phyloP scores from a whole-genome alignment of 176 grass and related monocot genomes.

The Tillandsia fasciculata region DNA sequence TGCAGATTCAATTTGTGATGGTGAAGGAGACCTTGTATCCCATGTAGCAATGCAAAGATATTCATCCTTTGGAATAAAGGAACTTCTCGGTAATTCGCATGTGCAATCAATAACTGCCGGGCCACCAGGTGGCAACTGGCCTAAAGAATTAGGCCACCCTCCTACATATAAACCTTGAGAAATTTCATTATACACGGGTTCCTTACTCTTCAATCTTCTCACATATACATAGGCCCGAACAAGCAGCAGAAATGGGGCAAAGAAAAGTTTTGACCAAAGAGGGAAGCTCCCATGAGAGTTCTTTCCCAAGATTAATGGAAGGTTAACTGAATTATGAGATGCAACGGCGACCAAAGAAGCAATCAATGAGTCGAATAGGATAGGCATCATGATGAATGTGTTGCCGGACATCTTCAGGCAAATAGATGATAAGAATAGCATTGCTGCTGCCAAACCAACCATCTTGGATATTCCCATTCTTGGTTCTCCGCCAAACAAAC shows the following conservation, averaged over 20 bases:
- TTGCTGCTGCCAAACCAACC: conserved; percentile 29
- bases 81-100: conserved; percentile 62
- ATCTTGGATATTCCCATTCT: conserved; percentile 68
- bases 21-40: conserved; percentile 60
- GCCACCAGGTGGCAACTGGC: conserved; percentile 57
- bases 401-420: conserved; percentile 22
- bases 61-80: conserved; percentile 37
- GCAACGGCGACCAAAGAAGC: conserved; percentile 44
- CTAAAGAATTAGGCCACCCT: conserved; percentile 47
- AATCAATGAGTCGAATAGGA: conserved; percentile 38
- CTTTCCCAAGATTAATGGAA: conserved; percentile 81
- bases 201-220: conserved; percentile 72
- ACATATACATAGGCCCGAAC: conserved; percentile 42
- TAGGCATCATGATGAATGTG: conserved; percentile 24
- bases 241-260: conserved; percentile 59
- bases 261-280: conserved; percentile 60
- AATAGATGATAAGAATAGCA: conserved; percentile 39
- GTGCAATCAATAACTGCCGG: conserved; percentile 84
- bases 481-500: not conserved
- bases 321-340: conserved; percentile 62
- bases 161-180: conserved; percentile 48
- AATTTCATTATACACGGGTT: conserved; percentile 54
- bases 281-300: conserved; percentile 49
- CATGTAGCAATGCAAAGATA: conserved; percentile 73
- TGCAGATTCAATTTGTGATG: conserved; percentile 62